phyloP scores from a whole-genome alignment of 805 yeast species.

The Starmerella kuoi region DNA sequence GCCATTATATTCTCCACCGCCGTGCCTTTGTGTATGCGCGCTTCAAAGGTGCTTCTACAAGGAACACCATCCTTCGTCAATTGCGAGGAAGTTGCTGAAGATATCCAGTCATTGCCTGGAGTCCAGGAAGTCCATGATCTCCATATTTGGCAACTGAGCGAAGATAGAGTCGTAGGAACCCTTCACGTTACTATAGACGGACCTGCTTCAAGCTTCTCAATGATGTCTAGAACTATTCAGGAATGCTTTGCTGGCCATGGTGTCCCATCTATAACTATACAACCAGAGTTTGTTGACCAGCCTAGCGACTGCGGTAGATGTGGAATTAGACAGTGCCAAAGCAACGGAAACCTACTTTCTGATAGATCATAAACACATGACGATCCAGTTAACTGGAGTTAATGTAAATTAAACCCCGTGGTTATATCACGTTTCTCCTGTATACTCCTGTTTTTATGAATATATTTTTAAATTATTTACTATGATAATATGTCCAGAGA shows the following conservation, averaged over 20 bases:
- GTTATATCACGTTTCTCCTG: no score
- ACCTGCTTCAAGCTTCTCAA: slow-evolving; percentile 52
- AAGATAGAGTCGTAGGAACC: slow-evolving; percentile 73
- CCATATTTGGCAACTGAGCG: slow-evolving; percentile 93
- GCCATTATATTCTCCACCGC: slow-evolving; percentile 83
- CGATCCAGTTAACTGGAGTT: no score
- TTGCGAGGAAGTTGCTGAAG: slow-evolving; percentile 58
- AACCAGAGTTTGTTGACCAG: slow-evolving; percentile 63
- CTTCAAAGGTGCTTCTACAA: slow-evolving; percentile 79
- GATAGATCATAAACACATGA: no score
- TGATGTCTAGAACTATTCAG: slow-evolving; percentile 64
- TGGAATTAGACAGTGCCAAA: slow-evolving; percentile 18
- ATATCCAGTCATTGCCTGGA: slow-evolving; percentile 54
- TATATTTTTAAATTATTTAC: no score
- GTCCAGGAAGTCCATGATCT: slow-evolving; percentile 84
- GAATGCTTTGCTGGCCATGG: slow-evolving; percentile 71
- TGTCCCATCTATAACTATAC: slow-evolving; percentile 87
- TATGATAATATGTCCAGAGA: no score
- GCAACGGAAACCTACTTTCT: slow-evolving; percentile 17
- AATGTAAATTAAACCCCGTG: no score
- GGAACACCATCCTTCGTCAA: slow-evolving; percentile 82
- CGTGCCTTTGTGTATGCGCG: slow-evolving; percentile 71
- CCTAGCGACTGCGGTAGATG: not conserved
- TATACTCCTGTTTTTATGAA: no score
- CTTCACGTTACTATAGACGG: slow-evolving; percentile 68